Conservation (phyloP, 805 yeast species). For the Candida qinlingensis region DNA sequence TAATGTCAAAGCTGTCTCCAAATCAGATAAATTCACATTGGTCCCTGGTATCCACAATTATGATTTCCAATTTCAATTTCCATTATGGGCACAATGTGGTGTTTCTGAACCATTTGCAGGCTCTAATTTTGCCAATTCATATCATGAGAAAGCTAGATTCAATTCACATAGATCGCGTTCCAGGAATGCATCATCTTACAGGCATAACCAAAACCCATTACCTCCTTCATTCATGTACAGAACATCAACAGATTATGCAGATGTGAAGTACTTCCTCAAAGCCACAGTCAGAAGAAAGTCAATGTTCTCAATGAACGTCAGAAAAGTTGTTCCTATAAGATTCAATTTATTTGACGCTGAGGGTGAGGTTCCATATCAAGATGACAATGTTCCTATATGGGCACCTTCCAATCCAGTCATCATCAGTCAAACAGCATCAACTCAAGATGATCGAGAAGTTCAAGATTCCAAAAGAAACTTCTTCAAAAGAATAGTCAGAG, state of each 20-base stretch:
- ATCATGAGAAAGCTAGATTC: too few species aligned
- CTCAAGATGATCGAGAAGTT: too few species aligned
- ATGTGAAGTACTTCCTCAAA: constrained; percentile 42
- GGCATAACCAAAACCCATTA: neutral
- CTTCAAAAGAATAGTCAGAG: neutral
- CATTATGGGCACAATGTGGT: neutral
- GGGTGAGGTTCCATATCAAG: too few species aligned
- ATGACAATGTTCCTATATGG: too few species aligned
- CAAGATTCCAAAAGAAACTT: neutral
- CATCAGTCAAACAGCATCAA: too few species aligned
- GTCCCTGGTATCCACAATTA: constrained; percentile 44
- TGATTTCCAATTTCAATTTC: constrained; percentile 31
- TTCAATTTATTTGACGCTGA: constrained; percentile 16
- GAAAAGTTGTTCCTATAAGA: constrained; percentile 39
- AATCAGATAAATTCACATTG: constrained; percentile 26
- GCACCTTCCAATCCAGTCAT: too few species aligned
- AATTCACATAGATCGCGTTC: too few species aligned
- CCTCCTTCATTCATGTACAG: neutral
- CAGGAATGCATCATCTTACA: neutral
- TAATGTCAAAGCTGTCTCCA: constrained; percentile 39
- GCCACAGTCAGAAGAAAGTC: constrained; percentile 53
- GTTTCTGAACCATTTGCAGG: too few species aligned
- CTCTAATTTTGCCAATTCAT: too few species aligned
- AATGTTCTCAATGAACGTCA: constrained; percentile 39
- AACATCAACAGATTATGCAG: neutral